phyloP scores from a whole-genome alignment of 73 alveolate genomes.

The Durusdinium trenchii region DNA sequence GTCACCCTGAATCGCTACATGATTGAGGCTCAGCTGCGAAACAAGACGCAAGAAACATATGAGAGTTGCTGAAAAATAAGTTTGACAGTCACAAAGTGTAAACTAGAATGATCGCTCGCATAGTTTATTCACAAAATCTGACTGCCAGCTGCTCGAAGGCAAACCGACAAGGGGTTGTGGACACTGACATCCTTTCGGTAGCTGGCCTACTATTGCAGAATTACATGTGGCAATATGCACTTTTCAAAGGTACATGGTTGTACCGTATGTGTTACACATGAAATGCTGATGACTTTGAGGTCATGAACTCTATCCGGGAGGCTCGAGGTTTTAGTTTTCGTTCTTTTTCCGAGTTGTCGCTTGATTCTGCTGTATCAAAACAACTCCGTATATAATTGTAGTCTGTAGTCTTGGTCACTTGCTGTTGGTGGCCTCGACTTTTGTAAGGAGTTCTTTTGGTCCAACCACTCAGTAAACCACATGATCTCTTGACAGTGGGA shows the following conservation, averaged over 20 bases:
- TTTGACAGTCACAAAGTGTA: background rate
- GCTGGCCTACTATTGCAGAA: background rate
- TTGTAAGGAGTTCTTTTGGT: too few relatives aligned
- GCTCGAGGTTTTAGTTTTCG: too few relatives aligned
- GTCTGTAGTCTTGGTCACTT: too few relatives aligned
- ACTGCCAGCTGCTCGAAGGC: conserved; percentile 31
- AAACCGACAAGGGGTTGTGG: conserved; percentile 93
- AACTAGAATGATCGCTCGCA: background rate
- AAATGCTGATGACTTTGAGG: background rate
- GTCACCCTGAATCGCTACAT: conserved; percentile 96
- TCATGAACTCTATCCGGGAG: conserved; percentile 92
- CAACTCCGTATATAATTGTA: too few relatives aligned
- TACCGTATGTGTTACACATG: background rate
- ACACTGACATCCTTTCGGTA: conserved; percentile 69
- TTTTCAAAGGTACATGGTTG: background rate
- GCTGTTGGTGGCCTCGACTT: too few relatives aligned
- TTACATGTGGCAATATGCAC: background rate
- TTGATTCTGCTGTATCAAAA: too few relatives aligned
- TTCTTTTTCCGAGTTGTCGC: too few relatives aligned
- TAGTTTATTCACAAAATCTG: background rate
- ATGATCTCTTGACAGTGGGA: too few relatives aligned
- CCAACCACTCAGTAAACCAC: too few relatives aligned
- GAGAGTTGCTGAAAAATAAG: background rate
- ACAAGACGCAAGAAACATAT: background rate
- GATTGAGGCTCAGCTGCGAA: conserved; percentile 40